Percentiles rank a stretch among this genome's conserved stretches.
These are phyloP conservation scores for Cladosporium sp. DNA, from an alignment of 2,329 filamentous ascomycete genomes.

Conservation along the genomic window DNA sequence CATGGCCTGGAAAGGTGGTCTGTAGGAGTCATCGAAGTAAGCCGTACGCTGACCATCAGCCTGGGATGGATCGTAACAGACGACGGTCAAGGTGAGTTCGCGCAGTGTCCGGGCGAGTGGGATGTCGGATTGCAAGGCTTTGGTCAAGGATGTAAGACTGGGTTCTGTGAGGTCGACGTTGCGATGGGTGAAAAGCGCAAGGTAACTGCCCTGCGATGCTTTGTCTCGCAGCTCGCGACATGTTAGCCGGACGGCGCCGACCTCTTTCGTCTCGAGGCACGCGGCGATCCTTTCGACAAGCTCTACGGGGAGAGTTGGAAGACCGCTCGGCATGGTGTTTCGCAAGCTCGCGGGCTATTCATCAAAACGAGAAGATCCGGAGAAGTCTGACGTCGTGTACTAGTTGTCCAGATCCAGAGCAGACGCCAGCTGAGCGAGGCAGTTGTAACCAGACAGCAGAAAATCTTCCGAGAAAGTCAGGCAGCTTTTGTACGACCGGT, in stretches of 20 bases:
- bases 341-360: neutral
- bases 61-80: neutral
- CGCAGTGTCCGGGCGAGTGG: neutral
- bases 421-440: no score
- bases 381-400: no score
- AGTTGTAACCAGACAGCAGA: no score
- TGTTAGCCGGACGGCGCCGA: neutral
- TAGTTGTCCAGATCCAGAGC: no score
- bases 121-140: neutral
- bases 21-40: neutral
- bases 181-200: neutral
- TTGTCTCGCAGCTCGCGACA: neutral
- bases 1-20: neutral
- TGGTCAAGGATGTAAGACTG: neutral
- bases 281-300: neutral
- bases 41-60: neutral
- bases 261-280: slow-evolving; percentile 1
- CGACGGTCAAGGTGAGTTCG: neutral
- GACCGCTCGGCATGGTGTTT: neutral
- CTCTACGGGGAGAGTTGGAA: neutral
- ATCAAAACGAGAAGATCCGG: no score
- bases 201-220: slow-evolving; percentile 1
- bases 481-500: no score
- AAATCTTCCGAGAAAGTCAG: no score
- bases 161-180: neutral